Evolutionary conservation across 352 stramenopile genomes (phyloP).

Genomic region (Phytophthora pseudosyringae): DNA sequence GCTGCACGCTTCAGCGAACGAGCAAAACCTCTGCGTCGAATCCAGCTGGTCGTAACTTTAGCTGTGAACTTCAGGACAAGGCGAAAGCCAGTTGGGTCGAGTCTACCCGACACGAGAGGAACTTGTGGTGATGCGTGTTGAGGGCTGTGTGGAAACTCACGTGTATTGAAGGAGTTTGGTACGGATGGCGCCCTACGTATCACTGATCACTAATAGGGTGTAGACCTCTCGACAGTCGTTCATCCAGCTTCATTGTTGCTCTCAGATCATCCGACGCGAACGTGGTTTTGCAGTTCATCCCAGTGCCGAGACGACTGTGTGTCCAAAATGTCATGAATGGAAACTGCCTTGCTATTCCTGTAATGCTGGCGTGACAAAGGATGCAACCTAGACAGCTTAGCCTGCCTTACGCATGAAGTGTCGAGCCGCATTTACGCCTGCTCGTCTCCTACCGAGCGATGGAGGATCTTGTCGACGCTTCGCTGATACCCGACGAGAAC

Average conservation of each 20-base stretch:
- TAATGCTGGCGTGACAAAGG: background rate
- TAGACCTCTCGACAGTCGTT: no score
- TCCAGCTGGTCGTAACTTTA: slow-evolving; percentile 14
- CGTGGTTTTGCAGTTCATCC: no score
- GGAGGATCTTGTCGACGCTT: slow-evolving; percentile 78
- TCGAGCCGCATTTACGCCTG: background rate
- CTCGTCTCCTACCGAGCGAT: slow-evolving; percentile 33
- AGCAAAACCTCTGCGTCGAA: slow-evolving; percentile 15
- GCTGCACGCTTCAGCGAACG: slow-evolving; percentile 21
- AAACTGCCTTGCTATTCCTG: slow-evolving; percentile 25
- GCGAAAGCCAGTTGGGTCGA: no score
- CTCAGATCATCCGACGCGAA: no score
- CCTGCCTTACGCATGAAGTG: background rate
- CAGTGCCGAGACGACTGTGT: background rate
- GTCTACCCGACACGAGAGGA: background rate
- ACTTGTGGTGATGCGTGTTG: background rate
- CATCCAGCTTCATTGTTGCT: no score
- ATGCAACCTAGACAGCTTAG: no score
- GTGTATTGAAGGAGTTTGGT: no score
- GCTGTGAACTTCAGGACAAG: background rate
- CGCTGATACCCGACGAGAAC: slow-evolving; percentile 69
- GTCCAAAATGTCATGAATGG: background rate
- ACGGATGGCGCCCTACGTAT: no score
- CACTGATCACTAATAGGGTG: no score
- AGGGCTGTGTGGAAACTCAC: no score